A percentile compares a stretch with the other conserved stretches of the same genome.
These are phyloP conservation scores for Capsella rubella DNA, from an alignment of 441 rosid species.

Conservation along the genomic window DNA sequence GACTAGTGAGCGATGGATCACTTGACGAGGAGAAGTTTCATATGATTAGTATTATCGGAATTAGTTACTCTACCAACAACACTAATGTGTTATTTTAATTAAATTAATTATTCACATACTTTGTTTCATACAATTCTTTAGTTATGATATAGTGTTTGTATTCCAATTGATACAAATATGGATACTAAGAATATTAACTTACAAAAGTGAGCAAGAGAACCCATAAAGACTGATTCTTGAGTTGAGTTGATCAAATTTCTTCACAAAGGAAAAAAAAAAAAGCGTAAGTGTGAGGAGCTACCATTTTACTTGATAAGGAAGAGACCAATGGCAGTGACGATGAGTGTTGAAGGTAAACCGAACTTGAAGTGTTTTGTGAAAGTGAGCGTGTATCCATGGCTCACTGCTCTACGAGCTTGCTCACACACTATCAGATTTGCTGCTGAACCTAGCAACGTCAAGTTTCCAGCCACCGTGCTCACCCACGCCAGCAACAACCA, in stretches of 20 bases:
- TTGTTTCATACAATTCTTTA: too few relatives aligned
- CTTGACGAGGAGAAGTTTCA: too few relatives aligned
- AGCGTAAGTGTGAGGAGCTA: not conserved
- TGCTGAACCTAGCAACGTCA: slow-evolving; percentile 77
- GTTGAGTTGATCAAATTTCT: not conserved
- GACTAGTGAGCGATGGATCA: too few relatives aligned
- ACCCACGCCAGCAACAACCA: slow-evolving; percentile 91
- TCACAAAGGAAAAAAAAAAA: not conserved
- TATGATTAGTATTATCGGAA: too few relatives aligned
- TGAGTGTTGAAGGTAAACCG: slow-evolving; percentile 75
- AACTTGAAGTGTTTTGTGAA: slow-evolving; percentile 78
- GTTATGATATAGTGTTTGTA: too few relatives aligned
- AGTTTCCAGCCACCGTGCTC: slow-evolving; percentile 80
- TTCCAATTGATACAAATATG: too few relatives aligned
- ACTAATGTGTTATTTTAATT: too few relatives aligned
- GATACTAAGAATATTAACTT: not conserved
- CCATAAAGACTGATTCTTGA: not conserved
- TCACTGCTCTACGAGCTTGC: slow-evolving; percentile 72
- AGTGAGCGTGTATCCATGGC: slow-evolving; percentile 59
- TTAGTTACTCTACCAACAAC: too few relatives aligned
- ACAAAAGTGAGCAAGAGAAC: not conserved
- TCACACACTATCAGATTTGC: slow-evolving; percentile 92
- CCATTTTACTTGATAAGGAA: slow-evolving; percentile 53
- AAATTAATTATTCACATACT: too few relatives aligned
- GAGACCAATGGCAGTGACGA: slow-evolving; percentile 70